phyloP scores from a whole-genome alignment of 805 yeast genomes.

The Schwanniomyces vanrijiae region DNA sequence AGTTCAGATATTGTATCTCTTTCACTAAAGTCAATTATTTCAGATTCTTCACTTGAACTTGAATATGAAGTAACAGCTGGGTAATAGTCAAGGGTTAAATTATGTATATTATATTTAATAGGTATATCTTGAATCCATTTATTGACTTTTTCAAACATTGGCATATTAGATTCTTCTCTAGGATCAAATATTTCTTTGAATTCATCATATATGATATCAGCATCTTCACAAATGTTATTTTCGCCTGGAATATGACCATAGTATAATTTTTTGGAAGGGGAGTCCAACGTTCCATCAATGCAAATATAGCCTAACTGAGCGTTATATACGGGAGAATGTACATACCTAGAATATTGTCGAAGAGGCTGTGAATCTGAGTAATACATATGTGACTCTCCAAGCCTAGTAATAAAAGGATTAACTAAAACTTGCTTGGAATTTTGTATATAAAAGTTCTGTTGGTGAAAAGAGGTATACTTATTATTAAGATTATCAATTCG shows the following conservation, averaged over 20 bases:
- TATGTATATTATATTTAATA: constrained; percentile 24
- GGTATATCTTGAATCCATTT: constrained; percentile 67
- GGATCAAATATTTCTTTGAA: constrained; percentile 55
- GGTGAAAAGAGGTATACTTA: constrained; percentile 5
- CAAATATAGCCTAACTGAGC: constrained; percentile 14
- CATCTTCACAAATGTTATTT: not conserved
- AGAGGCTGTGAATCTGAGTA: constrained; percentile 1
- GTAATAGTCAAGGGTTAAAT: constrained; percentile 41
- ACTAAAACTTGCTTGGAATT: constrained; percentile 2
- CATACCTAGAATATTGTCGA: constrained; percentile 6
- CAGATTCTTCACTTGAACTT: constrained; percentile 13
- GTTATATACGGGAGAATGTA: constrained; percentile 11
- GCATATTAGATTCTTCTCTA: constrained; percentile 61
- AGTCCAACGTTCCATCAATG: constrained; percentile 11
- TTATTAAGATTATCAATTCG: constrained; percentile 4
- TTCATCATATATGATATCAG: constrained; percentile 2
- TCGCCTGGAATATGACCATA: constrained; percentile 4
- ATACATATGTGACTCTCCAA: not conserved
- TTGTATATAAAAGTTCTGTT: constrained; percentile 6
- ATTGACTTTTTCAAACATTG: constrained; percentile 62
- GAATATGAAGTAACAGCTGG: constrained; percentile 44
- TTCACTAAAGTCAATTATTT: constrained; percentile 13
- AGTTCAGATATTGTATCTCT: constrained; percentile 46
- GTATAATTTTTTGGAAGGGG: constrained; percentile 4
- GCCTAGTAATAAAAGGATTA: constrained; percentile 2